Percentiles rank a stretch among this genome's conserved stretches.
These are phyloP conservation scores for Starmera stellimalicola DNA, from an alignment of 1,139 yeast genomes.

Conservation along the genomic window DNA sequence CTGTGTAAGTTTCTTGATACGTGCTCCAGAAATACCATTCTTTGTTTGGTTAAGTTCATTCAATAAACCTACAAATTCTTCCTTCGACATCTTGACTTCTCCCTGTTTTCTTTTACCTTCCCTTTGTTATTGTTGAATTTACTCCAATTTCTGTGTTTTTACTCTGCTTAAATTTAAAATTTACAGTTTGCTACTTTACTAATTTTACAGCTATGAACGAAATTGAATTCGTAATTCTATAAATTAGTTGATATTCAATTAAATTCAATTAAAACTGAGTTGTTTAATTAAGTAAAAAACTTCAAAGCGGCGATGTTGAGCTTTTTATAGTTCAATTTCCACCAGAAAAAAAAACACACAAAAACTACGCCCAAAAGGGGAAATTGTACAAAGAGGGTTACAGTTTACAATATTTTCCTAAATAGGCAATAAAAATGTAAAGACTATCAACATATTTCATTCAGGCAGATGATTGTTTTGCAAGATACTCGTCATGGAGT, in stretches of 20 bases:
- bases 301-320: neutral
- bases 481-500: constrained; percentile 55
- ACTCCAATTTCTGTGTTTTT: neutral
- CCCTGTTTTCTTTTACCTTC: constrained; percentile 10
- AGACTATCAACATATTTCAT: neutral
- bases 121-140: neutral
- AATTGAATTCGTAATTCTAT: neutral
- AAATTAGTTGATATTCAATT: neutral
- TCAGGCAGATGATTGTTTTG: neutral
- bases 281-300: neutral
- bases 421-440: neutral
- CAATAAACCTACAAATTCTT: constrained; percentile 61
- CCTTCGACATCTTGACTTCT: constrained; percentile 15
- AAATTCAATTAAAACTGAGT: neutral
- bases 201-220: neutral
- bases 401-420: too few species aligned
- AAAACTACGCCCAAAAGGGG: neutral
- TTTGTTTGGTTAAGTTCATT: constrained; percentile 68
- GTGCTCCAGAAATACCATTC: constrained; percentile 93
- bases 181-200: neutral
- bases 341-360: neutral
- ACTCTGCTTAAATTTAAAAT: neutral
- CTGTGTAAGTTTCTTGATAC: constrained; percentile 79
- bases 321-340: neutral
- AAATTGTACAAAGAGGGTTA: neutral